phyloP scores from a whole-genome alignment of 192 early-diverging fungal species.

The Backusella morwellensis region DNA sequence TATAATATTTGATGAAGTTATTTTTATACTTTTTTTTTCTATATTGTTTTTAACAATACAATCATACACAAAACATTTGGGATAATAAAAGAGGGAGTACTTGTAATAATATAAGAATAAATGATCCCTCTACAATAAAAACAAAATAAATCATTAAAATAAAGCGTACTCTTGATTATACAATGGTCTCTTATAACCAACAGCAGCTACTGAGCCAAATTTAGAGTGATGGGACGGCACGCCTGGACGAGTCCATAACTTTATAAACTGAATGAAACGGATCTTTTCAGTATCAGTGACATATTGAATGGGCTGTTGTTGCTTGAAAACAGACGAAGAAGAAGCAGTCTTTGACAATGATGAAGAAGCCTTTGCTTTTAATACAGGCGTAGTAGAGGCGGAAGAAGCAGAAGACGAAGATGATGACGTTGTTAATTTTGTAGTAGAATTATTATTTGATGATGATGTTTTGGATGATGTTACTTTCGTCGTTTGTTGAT shows the following conservation, averaged over 20 bases:
- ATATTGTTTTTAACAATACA: not conserved
- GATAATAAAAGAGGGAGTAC: not conserved
- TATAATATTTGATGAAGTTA: not conserved
- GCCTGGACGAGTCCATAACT: slow-evolving; percentile 1
- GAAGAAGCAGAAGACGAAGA: slow-evolving; percentile 1
- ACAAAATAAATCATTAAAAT: not conserved
- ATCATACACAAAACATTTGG: not conserved
- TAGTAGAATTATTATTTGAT: not conserved
- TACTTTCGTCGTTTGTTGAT: not conserved
- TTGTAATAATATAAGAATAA: not conserved
- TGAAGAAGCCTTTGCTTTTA: not conserved
- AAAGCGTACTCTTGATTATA: not conserved
- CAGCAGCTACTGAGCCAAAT: not conserved
- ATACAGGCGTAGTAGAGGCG: not conserved
- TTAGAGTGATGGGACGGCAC: not conserved
- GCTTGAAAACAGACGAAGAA: not conserved
- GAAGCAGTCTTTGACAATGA: not conserved
- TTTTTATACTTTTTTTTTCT: not conserved
- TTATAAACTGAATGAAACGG: slow-evolving; percentile 9
- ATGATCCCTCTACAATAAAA: not conserved
- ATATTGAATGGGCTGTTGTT: slow-evolving; percentile 4
- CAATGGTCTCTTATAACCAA: not conserved
- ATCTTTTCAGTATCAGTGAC: not conserved
- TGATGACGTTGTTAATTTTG: slow-evolving; percentile 6
- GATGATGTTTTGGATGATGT: slow-evolving; percentile 1